Base-by-base conservation (phyloP, 2,329 filamentous ascomycete species). In the Aspergillus aculeatus region DNA sequence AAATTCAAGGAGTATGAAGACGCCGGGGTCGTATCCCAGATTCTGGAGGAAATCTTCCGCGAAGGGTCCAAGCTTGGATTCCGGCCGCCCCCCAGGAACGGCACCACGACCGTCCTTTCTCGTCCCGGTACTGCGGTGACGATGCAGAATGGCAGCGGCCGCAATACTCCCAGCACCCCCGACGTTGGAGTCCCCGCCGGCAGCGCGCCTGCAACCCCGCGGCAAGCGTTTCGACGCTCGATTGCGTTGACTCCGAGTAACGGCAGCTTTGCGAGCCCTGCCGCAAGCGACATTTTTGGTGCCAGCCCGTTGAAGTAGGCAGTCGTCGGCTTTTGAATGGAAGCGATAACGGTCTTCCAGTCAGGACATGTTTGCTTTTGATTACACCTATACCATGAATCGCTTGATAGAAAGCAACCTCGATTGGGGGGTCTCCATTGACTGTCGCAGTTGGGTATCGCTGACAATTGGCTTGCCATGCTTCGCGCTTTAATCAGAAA, bases 1-100 rank as follows among this genome's bases (percentile, higher is more conserved):
- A 97, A 96, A 74, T 97, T 92, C 75, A 83, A 91, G 64, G 93
- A 98, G 77, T 98, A 91, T 69, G 82, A 89, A 55, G 92, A 96
- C 66, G 92, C 91, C 0, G 94, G 93, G 0, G 87, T 96, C 4
- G 79, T 96, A 54, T 88, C 95, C 68, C 81, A 86, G 38, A 95
- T 95, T 80, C 83, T 98, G 51, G 87, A 92, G 71, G 92, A 96
- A 68, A 91, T 98, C 7, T 97, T 96, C 76, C 81, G 75, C 69
- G 85, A 81, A 80, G 90, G 77, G 62, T 83, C 78, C 67, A 86
- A 82, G 69, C 83, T 76, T 69, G 82, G 82, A 35, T 88, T 84
- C 72, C 83, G 83, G 60, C 82, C 84, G 4, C 85, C 85, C 11
- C 73, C 76, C 47, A 74, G 77, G 38, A 76, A 75, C 32, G 71